A percentile compares a stretch with the other conserved stretches of the same genome.
phyloP scores from a whole-genome alignment of 129 eudicot genomes.

The Lactuca sativa region DNA sequence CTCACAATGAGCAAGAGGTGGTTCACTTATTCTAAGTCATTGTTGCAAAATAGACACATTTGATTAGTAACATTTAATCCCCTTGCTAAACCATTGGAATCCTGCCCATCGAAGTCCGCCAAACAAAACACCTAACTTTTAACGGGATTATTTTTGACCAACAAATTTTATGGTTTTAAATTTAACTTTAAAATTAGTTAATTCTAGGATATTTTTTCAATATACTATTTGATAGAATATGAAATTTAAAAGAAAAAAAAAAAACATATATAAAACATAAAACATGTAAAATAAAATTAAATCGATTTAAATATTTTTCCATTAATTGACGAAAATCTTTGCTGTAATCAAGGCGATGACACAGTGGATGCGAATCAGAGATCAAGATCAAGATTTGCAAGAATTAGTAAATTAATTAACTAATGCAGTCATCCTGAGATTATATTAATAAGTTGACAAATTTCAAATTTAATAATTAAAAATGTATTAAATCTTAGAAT shows the following conservation, averaged over 20 bases:
- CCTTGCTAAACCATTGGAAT: no score
- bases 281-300: neutral
- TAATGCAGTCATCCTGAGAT: conserved; percentile 22
- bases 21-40: no score
- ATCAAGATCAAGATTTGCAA: conserved; percentile 37
- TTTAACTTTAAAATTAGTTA: no score
- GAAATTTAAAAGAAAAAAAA: no score
- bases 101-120: no score
- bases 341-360: conserved; percentile 36
- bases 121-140: no score
- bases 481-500: neutral
- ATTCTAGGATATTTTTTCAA: no score
- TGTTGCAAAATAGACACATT: no score
- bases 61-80: no score
- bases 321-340: conserved; percentile 24
- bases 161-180: no score
- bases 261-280: neutral
- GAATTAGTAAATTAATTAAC: conserved; percentile 3
- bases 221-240: neutral
- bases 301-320: neutral
- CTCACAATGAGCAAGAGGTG: no score
- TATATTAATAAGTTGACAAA: conserved; percentile 25
- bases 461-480: conserved; percentile 21
- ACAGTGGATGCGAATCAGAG: conserved; percentile 20
- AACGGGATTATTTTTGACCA: no score